These are phyloP conservation scores for Helotiales sp. DNA, from an alignment of 2,329 filamentous ascomycete genomes.

Conservation along the genomic window DNA sequence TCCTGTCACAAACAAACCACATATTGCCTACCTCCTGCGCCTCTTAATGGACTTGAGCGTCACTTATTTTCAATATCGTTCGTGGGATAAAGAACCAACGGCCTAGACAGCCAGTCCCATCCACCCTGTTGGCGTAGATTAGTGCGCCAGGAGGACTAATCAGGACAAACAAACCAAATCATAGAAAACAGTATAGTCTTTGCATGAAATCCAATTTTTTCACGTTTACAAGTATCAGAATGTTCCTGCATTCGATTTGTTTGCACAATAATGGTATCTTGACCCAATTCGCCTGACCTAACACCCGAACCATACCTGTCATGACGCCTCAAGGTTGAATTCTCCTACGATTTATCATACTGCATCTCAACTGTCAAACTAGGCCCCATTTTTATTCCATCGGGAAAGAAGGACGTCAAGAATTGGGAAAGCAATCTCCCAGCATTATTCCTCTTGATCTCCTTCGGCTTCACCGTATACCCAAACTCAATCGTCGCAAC, in stretches of 20 bases:
- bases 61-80: conserved; percentile 40
- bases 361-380: background rate
- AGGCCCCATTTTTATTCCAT: background rate
- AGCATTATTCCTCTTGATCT: conserved; percentile 22
- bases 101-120: conserved; percentile 41
- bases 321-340: too few species aligned
- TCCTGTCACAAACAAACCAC: conserved; percentile 31
- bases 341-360: too few species aligned
- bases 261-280: background rate
- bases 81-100: conserved; percentile 38
- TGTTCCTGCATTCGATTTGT: background rate
- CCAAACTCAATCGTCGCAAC: conserved; percentile 12
- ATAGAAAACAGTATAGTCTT: background rate
- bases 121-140: conserved; percentile 39
- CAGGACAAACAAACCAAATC: conserved; percentile 37
- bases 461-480: conserved; percentile 9
- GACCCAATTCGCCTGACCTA: background rate
- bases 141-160: conserved; percentile 41
- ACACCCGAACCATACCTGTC: too few species aligned
- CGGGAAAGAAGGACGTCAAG: conserved; percentile 24
- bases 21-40: conserved; percentile 40
- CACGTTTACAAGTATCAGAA: background rate
- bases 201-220: background rate
- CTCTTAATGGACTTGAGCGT: conserved; percentile 38
- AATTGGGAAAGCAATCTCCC: conserved; percentile 26